Conservation (phyloP, 2,329 filamentous ascomycete species). For the Sarocladium kiliense region DNA sequence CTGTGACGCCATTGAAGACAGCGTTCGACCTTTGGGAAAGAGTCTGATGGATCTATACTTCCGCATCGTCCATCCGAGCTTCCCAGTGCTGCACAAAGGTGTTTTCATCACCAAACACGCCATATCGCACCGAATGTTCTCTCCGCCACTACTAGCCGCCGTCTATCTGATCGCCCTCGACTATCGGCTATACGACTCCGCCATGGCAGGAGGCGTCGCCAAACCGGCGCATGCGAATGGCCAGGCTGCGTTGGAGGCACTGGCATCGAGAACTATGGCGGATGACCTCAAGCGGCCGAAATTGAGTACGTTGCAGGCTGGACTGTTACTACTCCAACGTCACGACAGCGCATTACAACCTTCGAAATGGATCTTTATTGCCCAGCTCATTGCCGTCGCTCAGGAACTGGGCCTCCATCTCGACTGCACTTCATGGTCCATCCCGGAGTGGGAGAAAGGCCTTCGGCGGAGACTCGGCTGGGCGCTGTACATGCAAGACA, state of each 20-base stretch:
- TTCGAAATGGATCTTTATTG: constrained; percentile 8
- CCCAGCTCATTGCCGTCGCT: neutral
- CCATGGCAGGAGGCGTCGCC: constrained; percentile 25
- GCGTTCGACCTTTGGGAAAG: constrained; percentile 58
- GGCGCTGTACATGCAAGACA: constrained; percentile 49
- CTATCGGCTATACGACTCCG: constrained; percentile 55
- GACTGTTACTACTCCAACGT: constrained; percentile 46
- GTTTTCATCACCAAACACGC: constrained; percentile 59
- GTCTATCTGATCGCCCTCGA: constrained; percentile 59
- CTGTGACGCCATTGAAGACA: constrained; percentile 49
- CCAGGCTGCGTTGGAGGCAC: constrained; percentile 28
- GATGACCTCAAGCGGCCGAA: constrained; percentile 42
- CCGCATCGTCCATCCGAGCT: constrained; percentile 52
- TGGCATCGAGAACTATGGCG: constrained; percentile 37
- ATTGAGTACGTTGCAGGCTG: constrained; percentile 50
- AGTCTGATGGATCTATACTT: constrained; percentile 65
- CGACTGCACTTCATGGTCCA: constrained; percentile 6
- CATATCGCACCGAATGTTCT: constrained; percentile 51
- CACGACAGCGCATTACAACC: constrained; percentile 23
- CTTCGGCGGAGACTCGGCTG: neutral
- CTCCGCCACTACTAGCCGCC: constrained; percentile 52
- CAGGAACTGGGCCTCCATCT: constrained; percentile 5
- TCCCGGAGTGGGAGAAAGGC: constrained; percentile 6
- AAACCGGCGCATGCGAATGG: constrained; percentile 19
- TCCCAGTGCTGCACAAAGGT: constrained; percentile 55